A percentile compares a stretch with the other conserved stretches of the same genome.
Conservation (phyloP, 805 yeast species). For the Saccharomyces kudriavzevii region DNA sequence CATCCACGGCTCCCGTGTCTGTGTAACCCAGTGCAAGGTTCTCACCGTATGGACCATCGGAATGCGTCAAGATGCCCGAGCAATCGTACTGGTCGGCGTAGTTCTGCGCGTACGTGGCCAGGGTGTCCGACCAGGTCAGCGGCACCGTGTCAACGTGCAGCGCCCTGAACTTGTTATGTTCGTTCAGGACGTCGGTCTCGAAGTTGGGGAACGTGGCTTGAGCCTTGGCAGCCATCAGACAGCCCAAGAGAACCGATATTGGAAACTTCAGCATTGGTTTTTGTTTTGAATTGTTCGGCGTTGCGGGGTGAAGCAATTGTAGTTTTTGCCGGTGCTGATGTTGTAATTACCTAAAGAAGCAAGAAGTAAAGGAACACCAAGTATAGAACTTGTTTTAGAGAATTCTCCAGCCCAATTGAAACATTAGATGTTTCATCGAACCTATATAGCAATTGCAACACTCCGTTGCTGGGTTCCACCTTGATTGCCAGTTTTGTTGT, state of each 20-base stretch:
- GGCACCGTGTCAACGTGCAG: conserved; percentile 34
- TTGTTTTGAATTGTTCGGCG: neutral
- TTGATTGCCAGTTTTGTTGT: neutral
- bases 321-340: neutral
- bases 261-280: conserved; percentile 3
- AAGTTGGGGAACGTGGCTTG: conserved; percentile 7
- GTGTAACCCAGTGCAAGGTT: conserved; percentile 70
- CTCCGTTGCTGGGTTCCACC: neutral
- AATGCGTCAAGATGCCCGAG: conserved; percentile 50
- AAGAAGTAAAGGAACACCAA: neutral
- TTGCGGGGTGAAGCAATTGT: conserved; percentile 4
- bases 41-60: conserved; percentile 71
- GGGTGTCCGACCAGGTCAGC: conserved; percentile 48
- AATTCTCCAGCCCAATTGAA: neutral
- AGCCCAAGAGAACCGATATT: conserved; percentile 14
- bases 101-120: conserved; percentile 47
- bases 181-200: conserved; percentile 38
- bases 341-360: neutral
- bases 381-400: neutral
- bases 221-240: conserved; percentile 11
- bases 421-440: neutral
- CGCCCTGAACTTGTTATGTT: conserved; percentile 56
- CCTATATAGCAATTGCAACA: neutral
- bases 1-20: conserved; percentile 48
- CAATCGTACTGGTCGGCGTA: conserved; percentile 52